Conservation (phyloP, 768 basidiomycete species). For the Dioszegia crocea region DNA sequence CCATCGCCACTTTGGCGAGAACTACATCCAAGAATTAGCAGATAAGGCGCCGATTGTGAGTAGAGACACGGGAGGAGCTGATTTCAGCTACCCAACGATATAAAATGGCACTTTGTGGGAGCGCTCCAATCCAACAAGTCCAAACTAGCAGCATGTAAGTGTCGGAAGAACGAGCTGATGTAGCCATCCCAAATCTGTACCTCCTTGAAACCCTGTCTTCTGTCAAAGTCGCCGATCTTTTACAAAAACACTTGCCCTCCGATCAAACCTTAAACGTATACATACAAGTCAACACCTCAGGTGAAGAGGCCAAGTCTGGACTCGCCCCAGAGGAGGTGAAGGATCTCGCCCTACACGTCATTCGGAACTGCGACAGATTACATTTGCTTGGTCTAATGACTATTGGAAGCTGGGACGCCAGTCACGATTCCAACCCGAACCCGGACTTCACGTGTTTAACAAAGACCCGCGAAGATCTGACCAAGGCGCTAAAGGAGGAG, state of each 20-base stretch:
- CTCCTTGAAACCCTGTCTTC: constrained; percentile 82
- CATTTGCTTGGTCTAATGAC: constrained; percentile 89
- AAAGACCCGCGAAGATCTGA: constrained; percentile 60
- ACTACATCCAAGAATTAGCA: constrained; percentile 88
- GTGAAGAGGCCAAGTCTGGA: constrained; percentile 87
- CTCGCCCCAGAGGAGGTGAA: constrained; percentile 58
- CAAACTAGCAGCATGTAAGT: constrained; percentile 74
- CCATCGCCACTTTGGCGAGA: constrained; percentile 92
- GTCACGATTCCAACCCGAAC: constrained; percentile 59
- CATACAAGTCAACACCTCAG: constrained; percentile 91
- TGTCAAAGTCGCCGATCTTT: constrained; percentile 68
- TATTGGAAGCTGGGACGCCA: constrained; percentile 77
- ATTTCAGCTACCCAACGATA: constrained; percentile 74
- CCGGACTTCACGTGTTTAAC: constrained; percentile 72
- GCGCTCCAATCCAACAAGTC: constrained; percentile 89
- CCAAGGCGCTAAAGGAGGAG: constrained; percentile 19
- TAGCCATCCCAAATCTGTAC: constrained; percentile 83
- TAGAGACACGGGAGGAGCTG: neutral
- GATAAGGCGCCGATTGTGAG: constrained; percentile 74
- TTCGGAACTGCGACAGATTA: constrained; percentile 68
- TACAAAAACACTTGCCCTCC: constrained; percentile 63
- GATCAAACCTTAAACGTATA: constrained; percentile 71
- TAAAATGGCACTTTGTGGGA: constrained; percentile 97
- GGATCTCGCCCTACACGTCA: constrained; percentile 66
- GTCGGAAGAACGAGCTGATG: neutral